These are phyloP conservation scores for Gaultheria prostrata DNA, from an alignment of 148 eudicot species.

Conservation along the genomic window DNA sequence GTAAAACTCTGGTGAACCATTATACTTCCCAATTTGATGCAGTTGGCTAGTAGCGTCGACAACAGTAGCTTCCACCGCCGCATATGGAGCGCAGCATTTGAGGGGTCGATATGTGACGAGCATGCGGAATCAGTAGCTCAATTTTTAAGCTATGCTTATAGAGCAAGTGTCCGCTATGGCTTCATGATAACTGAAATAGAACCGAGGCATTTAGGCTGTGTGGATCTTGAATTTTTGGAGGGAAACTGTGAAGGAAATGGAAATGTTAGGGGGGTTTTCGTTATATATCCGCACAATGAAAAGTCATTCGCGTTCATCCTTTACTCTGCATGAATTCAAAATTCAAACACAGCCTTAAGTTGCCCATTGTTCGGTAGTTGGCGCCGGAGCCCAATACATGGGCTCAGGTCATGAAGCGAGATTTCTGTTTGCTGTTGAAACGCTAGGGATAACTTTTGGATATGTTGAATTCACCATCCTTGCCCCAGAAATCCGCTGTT, in stretches of 20 bases:
- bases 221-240: neutral
- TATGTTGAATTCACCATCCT: neutral
- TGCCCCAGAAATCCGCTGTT: neutral
- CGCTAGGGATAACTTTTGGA: neutral
- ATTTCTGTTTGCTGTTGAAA: neutral
- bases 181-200: neutral
- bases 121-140: conserved; percentile 26
- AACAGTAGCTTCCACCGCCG: conserved; percentile 80
- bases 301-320: neutral
- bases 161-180: neutral
- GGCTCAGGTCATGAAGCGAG: neutral
- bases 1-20: neutral
- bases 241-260: neutral
- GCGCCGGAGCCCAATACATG: neutral
- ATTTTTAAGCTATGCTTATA: neutral
- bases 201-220: neutral
- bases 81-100: conserved; percentile 72
- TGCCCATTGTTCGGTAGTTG: neutral
- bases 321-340: neutral
- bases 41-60: conserved; percentile 95
- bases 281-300: neutral
- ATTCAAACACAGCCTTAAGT: neutral
- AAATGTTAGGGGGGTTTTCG: neutral
- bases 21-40: conserved; percentile 21
- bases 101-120: conserved; percentile 32